Base-by-base conservation (phyloP, 192 early-diverging fungal species). In the Bifiguratus adelaidae region DNA sequence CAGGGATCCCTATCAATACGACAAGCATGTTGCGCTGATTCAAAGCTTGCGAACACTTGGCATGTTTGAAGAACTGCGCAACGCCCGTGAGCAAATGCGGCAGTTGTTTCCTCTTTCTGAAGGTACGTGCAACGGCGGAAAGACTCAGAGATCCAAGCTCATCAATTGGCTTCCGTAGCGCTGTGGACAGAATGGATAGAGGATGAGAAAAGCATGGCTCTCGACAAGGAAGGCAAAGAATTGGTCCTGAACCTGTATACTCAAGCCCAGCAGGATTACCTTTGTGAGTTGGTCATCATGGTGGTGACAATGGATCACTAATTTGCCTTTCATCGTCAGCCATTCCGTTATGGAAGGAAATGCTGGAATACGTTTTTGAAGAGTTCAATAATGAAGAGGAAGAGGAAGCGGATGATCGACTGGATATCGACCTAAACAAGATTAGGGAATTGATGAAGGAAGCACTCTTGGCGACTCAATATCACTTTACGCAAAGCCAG, bases 121-220 rank as follows among this genome's bases (percentile, higher is more conserved):
- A 73, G 67, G 80, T 84, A 61, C 19, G 41, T 29, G n/a, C 11
- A 4, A 8, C 7, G 13, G 9, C 13, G 29, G 26, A 3, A 13
- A 13, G 21, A 49, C 4, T 11, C 9, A 4, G 25, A 22, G 20
- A 27, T 41, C 11, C 3, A 30, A 3, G 12, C 33, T 5, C 26
- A 18, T 18, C 21, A 4, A 26, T 7, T 7, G 3, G n/a, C 34
- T 19, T 19, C 22, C 15, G 12, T 60, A 87, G 85, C 67, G 9
- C 55, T 87, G 20, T 89, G 83, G 83, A 27, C 78, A 43, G 74
- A 82, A 40, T 85, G 83, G 85, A 76, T 87, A 37, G 53, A 82
- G 24, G 81, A 83, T 47, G 80, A 81, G 32, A 56, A 59, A 20
- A 58, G 57, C 8, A 46, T 73, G 33, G 73, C 70, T 4, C 42